Base-by-base conservation (phyloP, 345 rosid genomes). In the Viola odorata region DNA sequence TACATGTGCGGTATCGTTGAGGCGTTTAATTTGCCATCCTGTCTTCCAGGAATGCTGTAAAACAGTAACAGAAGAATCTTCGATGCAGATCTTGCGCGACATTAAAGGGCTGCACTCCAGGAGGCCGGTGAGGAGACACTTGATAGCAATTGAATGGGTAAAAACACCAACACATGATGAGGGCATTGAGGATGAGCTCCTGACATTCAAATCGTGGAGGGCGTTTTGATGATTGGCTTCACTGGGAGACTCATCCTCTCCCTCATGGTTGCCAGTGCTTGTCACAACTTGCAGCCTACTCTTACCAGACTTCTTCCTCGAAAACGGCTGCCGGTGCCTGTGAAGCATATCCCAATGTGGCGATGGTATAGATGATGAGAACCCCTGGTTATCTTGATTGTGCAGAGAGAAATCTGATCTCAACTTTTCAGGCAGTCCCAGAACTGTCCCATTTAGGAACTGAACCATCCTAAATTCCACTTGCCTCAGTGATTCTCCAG, bases 401-500 rank as follows among this genome's bases (percentile, higher is more conserved):
- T 70, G 84, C 7, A 72, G 15, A 1, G 85, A 67, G 74, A 76
- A 68, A 47, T 86, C 92, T 6, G 81, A 67, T 55, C 88, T 84
- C 73, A 87, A 65, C 78, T 85, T 89, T 61, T 85, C 92, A 4
- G 85, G 77, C 61, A 81, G 75, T 14, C 84, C 82, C 13, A 85
- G 65, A 15, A 91, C 68, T 0, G 87, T 82, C 10, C 70, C 74
- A 55, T 87, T 89, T 62, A 92, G 70, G 81, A 92, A 92, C 73
- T 89, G 91, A 76, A 87, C 81, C 86, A 87, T 84, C 61, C 98
- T 81, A 61, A 87, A 89, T 68, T 89, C 96, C 60, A 92, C 89
- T 70, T 89, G 92, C 73, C 98, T 81, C 8, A 92, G 86, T 50
- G 98, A 92, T 78, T 92, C 96, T 56, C 98, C 98, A 10, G 86